A percentile compares a stretch with the other conserved stretches of the same genome.
Evolutionary conservation across 148 eudicot genomes (phyloP).

Genomic region (Bassia scoparia): DNA sequence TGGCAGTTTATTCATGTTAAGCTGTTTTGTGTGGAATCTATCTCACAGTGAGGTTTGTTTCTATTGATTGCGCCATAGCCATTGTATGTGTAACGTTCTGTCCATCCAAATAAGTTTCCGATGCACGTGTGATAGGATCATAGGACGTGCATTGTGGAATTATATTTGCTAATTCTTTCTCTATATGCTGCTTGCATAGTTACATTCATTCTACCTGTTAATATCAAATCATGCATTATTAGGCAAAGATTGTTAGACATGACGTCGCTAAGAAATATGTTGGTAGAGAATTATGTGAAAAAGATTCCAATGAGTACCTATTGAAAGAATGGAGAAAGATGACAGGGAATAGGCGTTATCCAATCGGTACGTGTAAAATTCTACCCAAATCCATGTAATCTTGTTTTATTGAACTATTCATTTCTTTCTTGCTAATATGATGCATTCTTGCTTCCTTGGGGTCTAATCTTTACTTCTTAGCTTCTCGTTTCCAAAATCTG

Average conservation of each 20-base stretch:
- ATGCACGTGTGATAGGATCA: too few species aligned
- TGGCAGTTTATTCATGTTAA: too few species aligned
- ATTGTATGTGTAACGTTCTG: too few species aligned
- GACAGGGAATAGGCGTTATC: conserved; percentile 73
- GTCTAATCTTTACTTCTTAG: background rate
- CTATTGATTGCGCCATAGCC: too few species aligned
- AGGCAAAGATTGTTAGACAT: conserved; percentile 90
- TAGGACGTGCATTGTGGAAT: background rate
- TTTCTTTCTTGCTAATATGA: background rate
- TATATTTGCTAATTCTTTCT: background rate
- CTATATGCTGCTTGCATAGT: background rate
- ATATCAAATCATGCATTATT: conserved; percentile 48
- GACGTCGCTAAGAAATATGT: conserved; percentile 89
- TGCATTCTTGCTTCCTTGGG: background rate
- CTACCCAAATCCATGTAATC: background rate
- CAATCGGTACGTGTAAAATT: conserved; percentile 52
- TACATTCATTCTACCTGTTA: conserved; percentile 2
- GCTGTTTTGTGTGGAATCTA: too few species aligned
- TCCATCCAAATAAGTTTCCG: too few species aligned
- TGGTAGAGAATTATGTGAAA: conserved; percentile 88
- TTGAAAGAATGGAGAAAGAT: conserved; percentile 61
- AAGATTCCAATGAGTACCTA: conserved; percentile 77
- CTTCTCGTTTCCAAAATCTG: background rate
- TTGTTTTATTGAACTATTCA: background rate
- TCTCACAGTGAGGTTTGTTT: too few species aligned